Percentiles rank a stretch among this genome's conserved stretches.
Evolutionary conservation across 2,329 filamentous ascomycete genomes (phyloP).

Genomic region (Thielaviopsis ethacetica): DNA sequence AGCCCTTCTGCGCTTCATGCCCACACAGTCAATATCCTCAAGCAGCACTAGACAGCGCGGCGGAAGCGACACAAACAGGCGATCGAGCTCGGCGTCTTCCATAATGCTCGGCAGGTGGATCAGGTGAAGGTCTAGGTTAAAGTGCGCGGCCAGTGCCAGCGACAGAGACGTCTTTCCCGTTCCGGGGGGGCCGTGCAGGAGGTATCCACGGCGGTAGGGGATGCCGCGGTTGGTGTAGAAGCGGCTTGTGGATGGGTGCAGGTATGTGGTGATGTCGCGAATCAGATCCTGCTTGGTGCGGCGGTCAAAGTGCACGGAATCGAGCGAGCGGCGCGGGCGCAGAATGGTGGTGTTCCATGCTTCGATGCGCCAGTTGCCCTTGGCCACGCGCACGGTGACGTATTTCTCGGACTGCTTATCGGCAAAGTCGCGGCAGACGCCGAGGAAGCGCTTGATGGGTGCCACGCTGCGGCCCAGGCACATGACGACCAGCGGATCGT

Average conservation of each 20-base stretch:
- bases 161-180: conserved; percentile 57
- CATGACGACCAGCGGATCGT: conserved; percentile 24
- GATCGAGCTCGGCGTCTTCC: conserved; percentile 49
- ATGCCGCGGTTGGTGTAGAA: conserved; percentile 68
- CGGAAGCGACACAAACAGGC: conserved; percentile 23
- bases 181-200: conserved; percentile 61
- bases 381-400: conserved; percentile 21
- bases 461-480: conserved; percentile 21
- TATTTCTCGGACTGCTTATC: conserved; percentile 22
- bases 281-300: conserved; percentile 50
- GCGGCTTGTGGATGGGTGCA: conserved; percentile 49
- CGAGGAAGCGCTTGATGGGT: conserved; percentile 19
- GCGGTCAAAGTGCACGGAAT: conserved; percentile 57
- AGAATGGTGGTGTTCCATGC: conserved; percentile 23
- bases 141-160: conserved; percentile 48
- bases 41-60: conserved; percentile 15
- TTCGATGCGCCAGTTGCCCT: conserved; percentile 15
- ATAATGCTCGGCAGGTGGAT: conserved; percentile 35
- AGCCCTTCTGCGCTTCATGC: conserved; percentile 13
- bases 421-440: conserved; percentile 18
- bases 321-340: conserved; percentile 53
- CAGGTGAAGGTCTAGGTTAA: conserved; percentile 50
- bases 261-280: conserved; percentile 60
- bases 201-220: conserved; percentile 58
- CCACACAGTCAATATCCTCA: conserved; percentile 17